Evolutionary conservation across 2,329 filamentous ascomycete genomes (phyloP), one percentile per base, ranked within the genome.

Genomic region (Helicocarpus griseus): DNA sequence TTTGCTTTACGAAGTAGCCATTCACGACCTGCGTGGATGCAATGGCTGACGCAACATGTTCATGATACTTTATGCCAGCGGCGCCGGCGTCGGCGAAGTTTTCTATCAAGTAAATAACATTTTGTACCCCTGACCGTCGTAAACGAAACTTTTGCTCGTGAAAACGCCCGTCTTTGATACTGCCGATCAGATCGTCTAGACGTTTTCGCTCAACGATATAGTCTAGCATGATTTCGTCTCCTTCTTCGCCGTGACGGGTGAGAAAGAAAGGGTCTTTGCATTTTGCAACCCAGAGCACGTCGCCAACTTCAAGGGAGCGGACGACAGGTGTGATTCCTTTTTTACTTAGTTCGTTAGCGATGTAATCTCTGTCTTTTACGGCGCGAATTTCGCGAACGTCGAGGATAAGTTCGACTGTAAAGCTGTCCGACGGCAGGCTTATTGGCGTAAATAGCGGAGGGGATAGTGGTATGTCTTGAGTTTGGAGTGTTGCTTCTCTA

Each of bases 81-180:
- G 58, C 56, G 22, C 74, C 69, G 33, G 73, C 72, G 38, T 73
- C 65, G 62, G 88, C 75, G 53, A 85, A 83, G 58, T 89, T 83
- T 63, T 93, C 87, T 51, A 93, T 77, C 22, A 93, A 75, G 61
- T 91, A 93, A 35, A 88, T 77, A 13, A 90, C 83, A 59, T 89
- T 86, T 53, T 79, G 80, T n/a, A 88, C 74, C 0, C 87, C 87
- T 0, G 81, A 87, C 48, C 81, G 81, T 50, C 79, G 78, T 9
- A 91, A 75, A 1, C 87, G 83, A 63, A 89, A 91, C 63, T 93
- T 91, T 63, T 93, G 87, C 64, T 93, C 87, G 58, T 85, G 84
- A 59, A 89, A 91, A 2, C 87, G 81, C 1, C 86, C 86, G 56
- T 91, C 87, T 65, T 86, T 89, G 69, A 93, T 88, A 55, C 85